These are phyloP conservation scores for Populus hybrid DNA, from an alignment of 441 rosid genomes.

Conservation along the genomic window DNA sequence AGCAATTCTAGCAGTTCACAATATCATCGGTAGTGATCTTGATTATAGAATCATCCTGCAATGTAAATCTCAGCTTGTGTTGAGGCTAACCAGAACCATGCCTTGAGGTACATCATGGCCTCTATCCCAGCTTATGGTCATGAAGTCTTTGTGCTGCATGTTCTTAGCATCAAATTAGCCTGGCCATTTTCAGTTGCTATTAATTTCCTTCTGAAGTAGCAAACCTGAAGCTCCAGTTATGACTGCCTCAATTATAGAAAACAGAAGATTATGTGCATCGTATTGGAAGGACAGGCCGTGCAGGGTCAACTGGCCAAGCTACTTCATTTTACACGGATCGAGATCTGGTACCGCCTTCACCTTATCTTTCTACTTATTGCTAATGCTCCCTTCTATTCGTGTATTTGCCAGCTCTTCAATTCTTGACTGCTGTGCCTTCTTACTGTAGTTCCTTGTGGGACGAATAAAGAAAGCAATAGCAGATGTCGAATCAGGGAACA, in stretches of 20 bases:
- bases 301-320: slow-evolving; percentile 80
- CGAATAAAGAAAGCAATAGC: slow-evolving; percentile 36
- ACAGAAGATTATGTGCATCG: slow-evolving; percentile 90
- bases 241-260: slow-evolving; percentile 32
- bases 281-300: slow-evolving; percentile 90
- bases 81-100: neutral
- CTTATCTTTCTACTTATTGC: neutral
- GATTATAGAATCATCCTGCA: neutral
- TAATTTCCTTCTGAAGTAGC: slow-evolving; percentile 17
- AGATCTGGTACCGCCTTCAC: slow-evolving; percentile 26
- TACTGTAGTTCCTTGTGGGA: slow-evolving; percentile 29
- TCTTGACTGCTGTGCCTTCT: neutral
- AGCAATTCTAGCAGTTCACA: slow-evolving; percentile 1
- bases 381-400: neutral
- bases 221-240: slow-evolving; percentile 32
- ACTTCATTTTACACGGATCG: slow-evolving; percentile 38
- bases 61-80: neutral
- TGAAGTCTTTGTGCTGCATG: slow-evolving; percentile 1
- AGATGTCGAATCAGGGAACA: slow-evolving; percentile 35
- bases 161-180: slow-evolving; percentile 14
- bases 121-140: neutral
- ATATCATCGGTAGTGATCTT: neutral
- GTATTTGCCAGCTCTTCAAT: neutral
- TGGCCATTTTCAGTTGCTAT: slow-evolving; percentile 12
- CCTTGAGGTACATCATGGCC: neutral